A percentile compares a stretch with the other conserved stretches of the same genome.
phyloP scores from a whole-genome alignment of 2,329 filamentous ascomycete genomes.

The Fonsecaea monophora region DNA sequence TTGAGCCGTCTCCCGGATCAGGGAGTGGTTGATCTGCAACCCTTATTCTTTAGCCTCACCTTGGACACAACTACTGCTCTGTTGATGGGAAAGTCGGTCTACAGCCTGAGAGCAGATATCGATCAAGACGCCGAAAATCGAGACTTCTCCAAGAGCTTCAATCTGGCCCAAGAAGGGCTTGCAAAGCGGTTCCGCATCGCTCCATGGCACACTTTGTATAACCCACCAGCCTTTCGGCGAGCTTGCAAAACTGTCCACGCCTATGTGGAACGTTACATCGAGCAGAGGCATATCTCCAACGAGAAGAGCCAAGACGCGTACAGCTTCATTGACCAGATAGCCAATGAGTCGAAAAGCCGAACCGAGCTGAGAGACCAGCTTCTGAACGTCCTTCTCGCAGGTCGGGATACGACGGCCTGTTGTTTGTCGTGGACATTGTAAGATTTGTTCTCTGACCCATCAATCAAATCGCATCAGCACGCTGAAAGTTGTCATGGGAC shows the following conservation, averaged over 20 bases:
- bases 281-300: slow-evolving; percentile 22
- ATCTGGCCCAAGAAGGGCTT: slow-evolving; percentile 37
- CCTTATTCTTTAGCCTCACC: slow-evolving; percentile 57
- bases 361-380: slow-evolving; percentile 43
- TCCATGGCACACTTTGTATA: slow-evolving; percentile 26
- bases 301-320: neutral
- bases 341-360: slow-evolving; percentile 45
- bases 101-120: slow-evolving; percentile 26
- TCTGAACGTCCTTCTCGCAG: slow-evolving; percentile 80
- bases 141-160: slow-evolving; percentile 41
- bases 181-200: slow-evolving; percentile 34
- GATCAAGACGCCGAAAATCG: slow-evolving; percentile 29
- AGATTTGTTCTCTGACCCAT: slow-evolving; percentile 26
- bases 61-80: slow-evolving; percentile 56
- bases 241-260: slow-evolving; percentile 30
- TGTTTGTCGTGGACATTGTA: slow-evolving; percentile 83
- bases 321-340: slow-evolving; percentile 16
- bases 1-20: slow-evolving; percentile 25
- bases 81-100: slow-evolving; percentile 27
- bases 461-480: neutral
- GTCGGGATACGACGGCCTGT: slow-evolving; percentile 81
- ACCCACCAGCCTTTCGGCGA: slow-evolving; percentile 20
- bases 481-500: slow-evolving; percentile 43
- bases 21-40: slow-evolving; percentile 53
- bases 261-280: slow-evolving; percentile 28